phyloP scores from a whole-genome alignment of 2,329 filamentous ascomycete genomes.

The Trichoderma guizhouense region DNA sequence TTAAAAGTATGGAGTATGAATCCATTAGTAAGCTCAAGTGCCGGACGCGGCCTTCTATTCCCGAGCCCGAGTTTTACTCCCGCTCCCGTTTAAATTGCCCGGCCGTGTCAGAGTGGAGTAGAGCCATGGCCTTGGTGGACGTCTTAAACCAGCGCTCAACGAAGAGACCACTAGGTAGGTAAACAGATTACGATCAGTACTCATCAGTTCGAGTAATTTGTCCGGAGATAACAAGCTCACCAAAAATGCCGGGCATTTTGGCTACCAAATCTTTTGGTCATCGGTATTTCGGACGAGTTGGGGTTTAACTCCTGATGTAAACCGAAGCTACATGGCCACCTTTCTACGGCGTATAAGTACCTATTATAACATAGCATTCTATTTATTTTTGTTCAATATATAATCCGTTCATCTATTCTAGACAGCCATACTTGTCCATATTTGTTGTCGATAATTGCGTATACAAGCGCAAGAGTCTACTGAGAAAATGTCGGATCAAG shows the following conservation, averaged over 20 bases:
- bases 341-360: not conserved
- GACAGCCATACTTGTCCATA: not conserved
- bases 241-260: not conserved
- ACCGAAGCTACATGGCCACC: not conserved
- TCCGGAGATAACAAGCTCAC: not conserved
- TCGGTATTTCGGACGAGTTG: not conserved
- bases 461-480: not conserved
- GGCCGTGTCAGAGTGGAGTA: not conserved
- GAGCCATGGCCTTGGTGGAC: not conserved
- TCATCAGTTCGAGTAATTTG: not conserved
- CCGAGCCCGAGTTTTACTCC: no score
- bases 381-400: not conserved
- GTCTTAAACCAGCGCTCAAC: not conserved
- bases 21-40: not conserved
- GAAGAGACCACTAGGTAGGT: not conserved
- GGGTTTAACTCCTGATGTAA: not conserved
- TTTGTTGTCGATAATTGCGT: not conserved
- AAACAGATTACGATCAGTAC: not conserved
- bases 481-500: not conserved
- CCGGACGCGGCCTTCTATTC: no score
- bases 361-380: not conserved
- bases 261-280: not conserved
- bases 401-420: not conserved
- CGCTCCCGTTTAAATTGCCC: no score
- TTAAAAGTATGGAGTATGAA: not conserved